Conservation (phyloP, 345 rosid genomes). For the Reutealis trisperma region DNA sequence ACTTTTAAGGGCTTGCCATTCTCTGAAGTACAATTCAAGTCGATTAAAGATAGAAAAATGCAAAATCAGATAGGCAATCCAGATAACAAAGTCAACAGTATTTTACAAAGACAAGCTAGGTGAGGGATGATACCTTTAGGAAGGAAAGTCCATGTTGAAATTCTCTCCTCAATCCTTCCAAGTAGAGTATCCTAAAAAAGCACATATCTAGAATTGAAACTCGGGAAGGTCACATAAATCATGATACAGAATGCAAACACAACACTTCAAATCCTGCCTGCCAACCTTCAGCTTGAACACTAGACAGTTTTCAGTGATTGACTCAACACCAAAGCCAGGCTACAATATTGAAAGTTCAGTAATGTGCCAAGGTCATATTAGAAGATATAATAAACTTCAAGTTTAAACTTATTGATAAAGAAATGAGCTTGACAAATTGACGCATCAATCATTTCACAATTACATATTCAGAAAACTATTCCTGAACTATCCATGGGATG, state of each 20-base stretch:
- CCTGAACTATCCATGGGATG: not conserved
- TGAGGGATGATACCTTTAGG: constrained; percentile 55
- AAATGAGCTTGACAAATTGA: not conserved
- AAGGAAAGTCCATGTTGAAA: constrained; percentile 85
- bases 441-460: not conserved
- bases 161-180: constrained; percentile 68
- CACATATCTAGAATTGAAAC: constrained; percentile 7
- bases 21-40: constrained; percentile 42
- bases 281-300: not conserved
- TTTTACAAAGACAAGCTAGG: not conserved
- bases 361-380: not conserved
- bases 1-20: constrained; percentile 53
- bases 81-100: not conserved
- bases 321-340: not conserved
- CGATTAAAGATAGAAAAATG: constrained; percentile 9
- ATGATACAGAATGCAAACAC: not conserved
- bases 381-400: not conserved
- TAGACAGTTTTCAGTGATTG: not conserved
- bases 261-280: not conserved
- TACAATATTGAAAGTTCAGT: not conserved
- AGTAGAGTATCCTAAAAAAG: constrained; percentile 59
- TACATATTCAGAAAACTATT: not conserved
- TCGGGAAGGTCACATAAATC: constrained; percentile 3
- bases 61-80: not conserved
- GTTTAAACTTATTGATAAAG: not conserved